phyloP scores from a whole-genome alignment of 257 asterid genomes.

The Fraxinus anomala region DNA sequence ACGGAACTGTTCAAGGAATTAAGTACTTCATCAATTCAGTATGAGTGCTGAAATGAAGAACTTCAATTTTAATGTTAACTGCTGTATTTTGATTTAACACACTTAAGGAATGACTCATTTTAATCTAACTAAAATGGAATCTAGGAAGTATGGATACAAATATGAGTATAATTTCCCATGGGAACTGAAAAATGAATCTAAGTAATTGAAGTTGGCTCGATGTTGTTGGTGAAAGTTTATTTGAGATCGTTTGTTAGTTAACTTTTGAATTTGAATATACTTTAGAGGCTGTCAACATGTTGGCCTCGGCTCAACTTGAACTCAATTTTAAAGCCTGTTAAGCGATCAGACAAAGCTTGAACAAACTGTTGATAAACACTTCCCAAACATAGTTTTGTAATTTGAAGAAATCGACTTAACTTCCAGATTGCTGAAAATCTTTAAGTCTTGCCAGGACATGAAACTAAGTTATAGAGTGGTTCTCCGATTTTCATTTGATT shows the following conservation, averaged over 20 bases:
- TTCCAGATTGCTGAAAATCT: not conserved
- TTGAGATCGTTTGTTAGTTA: not conserved
- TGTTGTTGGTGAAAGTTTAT: not conserved
- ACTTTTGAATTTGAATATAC: not conserved
- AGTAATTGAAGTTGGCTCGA: not conserved
- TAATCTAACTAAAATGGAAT: not conserved
- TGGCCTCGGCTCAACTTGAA: not conserved
- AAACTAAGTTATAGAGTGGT: not conserved
- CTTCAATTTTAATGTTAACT: not conserved
- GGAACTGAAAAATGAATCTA: not conserved
- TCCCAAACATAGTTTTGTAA: no score
- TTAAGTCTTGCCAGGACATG: constrained; percentile 3
- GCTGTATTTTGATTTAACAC: not conserved
- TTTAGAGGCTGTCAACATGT: not conserved
- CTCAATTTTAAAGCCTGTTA: not conserved
- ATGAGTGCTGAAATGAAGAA: not conserved
- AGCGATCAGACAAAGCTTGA: not conserved
- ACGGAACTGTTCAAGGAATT: not conserved
- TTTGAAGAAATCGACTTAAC: not conserved
- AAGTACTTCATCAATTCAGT: not conserved
- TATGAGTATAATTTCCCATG: not conserved
- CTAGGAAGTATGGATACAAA: not conserved
- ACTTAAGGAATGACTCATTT: not conserved
- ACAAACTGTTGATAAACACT: no score
- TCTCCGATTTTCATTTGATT: constrained; percentile 4